phyloP scores from a whole-genome alignment of 768 basidiomycete genomes.

The Mrakia frigida region DNA sequence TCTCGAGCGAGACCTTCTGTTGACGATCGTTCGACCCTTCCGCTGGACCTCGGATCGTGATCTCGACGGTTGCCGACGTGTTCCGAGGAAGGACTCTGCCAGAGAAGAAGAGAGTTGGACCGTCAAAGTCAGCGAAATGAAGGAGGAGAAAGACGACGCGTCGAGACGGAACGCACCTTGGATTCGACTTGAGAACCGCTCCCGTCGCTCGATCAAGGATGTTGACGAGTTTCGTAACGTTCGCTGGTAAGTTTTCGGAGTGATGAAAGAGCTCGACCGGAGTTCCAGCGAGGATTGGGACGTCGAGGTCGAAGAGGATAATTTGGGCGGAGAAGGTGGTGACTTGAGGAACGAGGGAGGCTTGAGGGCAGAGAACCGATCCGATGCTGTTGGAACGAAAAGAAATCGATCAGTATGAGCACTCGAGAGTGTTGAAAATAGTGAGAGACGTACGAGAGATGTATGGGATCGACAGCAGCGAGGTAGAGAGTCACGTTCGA shows the following conservation, averaged over 20 bases:
- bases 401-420: neutral
- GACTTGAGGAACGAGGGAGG: conserved; percentile 67
- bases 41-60: conserved; percentile 59
- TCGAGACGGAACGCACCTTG: conserved; percentile 55
- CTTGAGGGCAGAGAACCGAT: conserved; percentile 74
- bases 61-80: conserved; percentile 75
- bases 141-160: neutral
- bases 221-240: conserved; percentile 70
- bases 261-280: conserved; percentile 95
- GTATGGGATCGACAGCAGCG: conserved; percentile 74
- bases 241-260: conserved; percentile 84
- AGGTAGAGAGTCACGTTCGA: conserved; percentile 82
- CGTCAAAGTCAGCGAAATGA: neutral
- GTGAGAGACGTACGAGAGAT: conserved; percentile 50
- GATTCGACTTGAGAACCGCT: conserved; percentile 65
- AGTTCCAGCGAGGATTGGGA: conserved; percentile 81
- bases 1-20: conserved; percentile 56
- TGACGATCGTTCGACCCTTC: conserved; percentile 40
- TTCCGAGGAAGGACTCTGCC: conserved; percentile 77
- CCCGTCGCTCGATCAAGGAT: conserved; percentile 75
- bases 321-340: conserved; percentile 76
- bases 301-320: conserved; percentile 85
- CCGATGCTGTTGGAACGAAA: conserved; percentile 55
- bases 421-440: neutral
- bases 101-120: neutral